Evolutionary conservation across 805 yeast species (phyloP).

Genomic region (Hanseniaspora lachancei): DNA sequence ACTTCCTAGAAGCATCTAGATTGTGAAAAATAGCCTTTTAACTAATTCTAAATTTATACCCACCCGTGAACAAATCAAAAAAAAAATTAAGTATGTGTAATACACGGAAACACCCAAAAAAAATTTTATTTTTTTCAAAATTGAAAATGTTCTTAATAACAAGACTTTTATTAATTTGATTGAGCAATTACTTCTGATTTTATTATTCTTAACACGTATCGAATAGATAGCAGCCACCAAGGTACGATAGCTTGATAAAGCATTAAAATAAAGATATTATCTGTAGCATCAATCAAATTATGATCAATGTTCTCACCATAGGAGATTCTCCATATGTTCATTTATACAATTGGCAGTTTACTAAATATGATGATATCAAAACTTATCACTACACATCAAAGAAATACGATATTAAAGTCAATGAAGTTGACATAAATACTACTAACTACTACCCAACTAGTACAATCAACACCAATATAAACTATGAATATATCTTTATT

Average conservation of each 20-base stretch:
- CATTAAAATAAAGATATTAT: no score
- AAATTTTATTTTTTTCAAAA: not conserved
- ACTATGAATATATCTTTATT: not conserved
- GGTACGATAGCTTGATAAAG: no score
- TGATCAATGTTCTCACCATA: slow-evolving; percentile 4
- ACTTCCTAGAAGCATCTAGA: not conserved
- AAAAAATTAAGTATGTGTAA: not conserved
- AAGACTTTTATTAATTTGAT: no score
- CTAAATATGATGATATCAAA: not conserved
- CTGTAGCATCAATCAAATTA: not conserved
- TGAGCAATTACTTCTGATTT: no score
- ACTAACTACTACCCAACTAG: not conserved
- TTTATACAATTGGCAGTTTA: slow-evolving; percentile 5
- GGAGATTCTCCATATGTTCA: not conserved
- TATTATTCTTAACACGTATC: no score
- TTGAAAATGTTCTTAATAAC: no score
- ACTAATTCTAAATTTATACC: not conserved
- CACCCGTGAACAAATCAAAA: not conserved
- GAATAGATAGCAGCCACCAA: no score
- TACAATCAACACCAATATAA: not conserved
- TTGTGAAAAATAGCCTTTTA: not conserved
- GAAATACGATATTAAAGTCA: not conserved
- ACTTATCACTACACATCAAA: not conserved
- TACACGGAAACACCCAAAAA: not conserved
- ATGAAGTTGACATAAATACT: not conserved